Percentiles rank a stretch among this genome's conserved stretches.
Evolutionary conservation across 225 moss, liverwort and hornwort species (phyloP).

Genomic region (Polytrichum commune): DNA sequence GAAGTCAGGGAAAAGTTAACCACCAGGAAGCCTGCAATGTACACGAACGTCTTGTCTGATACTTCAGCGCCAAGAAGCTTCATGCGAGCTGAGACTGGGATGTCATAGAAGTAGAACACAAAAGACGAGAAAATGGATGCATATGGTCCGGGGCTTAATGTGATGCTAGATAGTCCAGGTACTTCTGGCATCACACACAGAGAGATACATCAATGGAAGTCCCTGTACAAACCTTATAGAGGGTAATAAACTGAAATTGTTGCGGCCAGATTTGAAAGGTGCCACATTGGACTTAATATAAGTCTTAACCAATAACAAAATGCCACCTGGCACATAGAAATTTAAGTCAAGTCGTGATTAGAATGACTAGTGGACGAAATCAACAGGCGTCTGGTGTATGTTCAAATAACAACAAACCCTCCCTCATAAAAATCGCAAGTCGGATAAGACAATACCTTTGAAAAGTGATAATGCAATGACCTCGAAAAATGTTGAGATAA

Average conservation of each 20-base stretch:
- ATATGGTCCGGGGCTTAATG: constrained; percentile 71
- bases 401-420: neutral
- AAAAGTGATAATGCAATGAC: constrained; percentile 18
- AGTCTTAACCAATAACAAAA: neutral
- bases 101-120: constrained; percentile 84
- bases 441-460: constrained; percentile 21
- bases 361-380: too few relatives aligned
- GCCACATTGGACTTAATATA: neutral
- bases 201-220: constrained; percentile 5
- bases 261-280: neutral
- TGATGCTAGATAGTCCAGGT: constrained; percentile 51
- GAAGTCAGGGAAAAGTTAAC: neutral
- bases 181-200: constrained; percentile 44
- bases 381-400: too few relatives aligned
- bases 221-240: neutral
- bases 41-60: constrained; percentile 92
- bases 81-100: constrained; percentile 70
- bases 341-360: too few relatives aligned
- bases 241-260: neutral
- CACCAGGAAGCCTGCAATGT: constrained; percentile 80
- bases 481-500: constrained; percentile 37
- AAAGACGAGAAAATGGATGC: constrained; percentile 83
- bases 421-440: neutral
- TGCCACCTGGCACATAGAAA: neutral
- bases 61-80: constrained; percentile 64